These are phyloP conservation scores for Lipomyces lipofer DNA, from an alignment of 805 yeast species.

Conservation along the genomic window DNA sequence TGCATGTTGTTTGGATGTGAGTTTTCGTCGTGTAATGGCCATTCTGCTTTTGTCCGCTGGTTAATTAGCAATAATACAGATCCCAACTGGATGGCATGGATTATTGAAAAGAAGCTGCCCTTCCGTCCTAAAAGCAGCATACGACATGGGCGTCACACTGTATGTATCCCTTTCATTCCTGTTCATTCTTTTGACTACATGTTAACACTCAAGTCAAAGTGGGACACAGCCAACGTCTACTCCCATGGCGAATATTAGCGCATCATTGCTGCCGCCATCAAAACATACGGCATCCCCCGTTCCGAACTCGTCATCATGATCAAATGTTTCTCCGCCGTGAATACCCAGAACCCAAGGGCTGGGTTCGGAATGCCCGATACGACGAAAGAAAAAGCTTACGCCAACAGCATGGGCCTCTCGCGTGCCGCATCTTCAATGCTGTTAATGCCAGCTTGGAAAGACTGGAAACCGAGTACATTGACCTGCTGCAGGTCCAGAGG, in stretches of 20 bases:
- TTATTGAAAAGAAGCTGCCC: constrained; percentile 20
- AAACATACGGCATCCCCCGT: constrained; percentile 53
- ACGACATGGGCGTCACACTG: constrained; percentile 46
- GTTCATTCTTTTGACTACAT: background rate
- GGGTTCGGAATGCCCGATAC: constrained; percentile 5
- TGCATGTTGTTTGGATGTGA: constrained; percentile 31
- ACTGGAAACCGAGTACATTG: constrained; percentile 55
- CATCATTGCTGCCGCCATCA: constrained; percentile 55
- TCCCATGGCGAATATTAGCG: constrained; percentile 47
- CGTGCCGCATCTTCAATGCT: constrained; percentile 52
- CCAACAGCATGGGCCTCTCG: constrained; percentile 51
- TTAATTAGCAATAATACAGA: constrained; percentile 1
- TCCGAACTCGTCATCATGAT: constrained; percentile 56
- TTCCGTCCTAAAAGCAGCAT: constrained; percentile 28
- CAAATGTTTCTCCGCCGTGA: constrained; percentile 40
- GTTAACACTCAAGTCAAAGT: constrained; percentile 19
- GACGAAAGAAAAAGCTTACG: constrained; percentile 42
- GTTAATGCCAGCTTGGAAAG: constrained; percentile 45
- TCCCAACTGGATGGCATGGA: constrained; percentile 30
- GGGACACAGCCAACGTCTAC: constrained; percentile 48
- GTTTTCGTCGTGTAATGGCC: background rate
- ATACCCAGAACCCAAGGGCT: constrained; percentile 31
- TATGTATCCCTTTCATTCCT: background rate
- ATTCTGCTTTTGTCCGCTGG: background rate
- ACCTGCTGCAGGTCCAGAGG: constrained; percentile 58